Evolutionary conservation across 805 yeast genomes (phyloP), one percentile per base, ranked within the genome.

Genomic region (Ogataea neopini): DNA sequence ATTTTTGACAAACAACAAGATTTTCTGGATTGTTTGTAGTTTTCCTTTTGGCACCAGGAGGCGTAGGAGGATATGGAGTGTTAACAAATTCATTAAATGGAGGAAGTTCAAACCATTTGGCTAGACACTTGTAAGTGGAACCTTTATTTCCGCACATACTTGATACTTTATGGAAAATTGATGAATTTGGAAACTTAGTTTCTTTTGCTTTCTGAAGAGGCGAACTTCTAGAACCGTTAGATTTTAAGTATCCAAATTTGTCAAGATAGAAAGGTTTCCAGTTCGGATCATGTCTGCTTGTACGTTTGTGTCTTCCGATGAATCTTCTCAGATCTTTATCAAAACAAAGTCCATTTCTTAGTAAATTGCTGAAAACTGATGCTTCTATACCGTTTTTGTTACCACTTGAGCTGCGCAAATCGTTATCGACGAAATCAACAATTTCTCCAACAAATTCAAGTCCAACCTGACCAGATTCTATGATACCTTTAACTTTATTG

Each of bases 41-140:
- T 34, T 48, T 62, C 11, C 52, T 42, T 25, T 53, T 50, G 6
- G 57, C 58, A 15, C 59, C 61, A 9, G 68, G 68, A 8, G 70
- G 70, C 1, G 70, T 64, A 7, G 69, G 69, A 7, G 69, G 70
- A 2, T 66, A 57, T 3, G 69, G 69, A 0, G 66, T 61, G 42
- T 57, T 59, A 22, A 57, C 54, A 40, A 59, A 62, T 40, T 66
- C 65, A 47, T 64, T 65, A 47, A 68, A 64, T 4, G 72, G 72
- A 0, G 71, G 70, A 14, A 68, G 51, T 13, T 60, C 66, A 55
- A 64, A 67, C 72, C 72, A 68, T 47, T 61, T 66, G 3, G 66
- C 55, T 18, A 68, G 48, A 9, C 61, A 48, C 45, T 64, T 65
- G 45, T 50, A 60, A 6, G 54, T 44, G 6, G 58, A 58, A 7